Evolutionary conservation across 108 stramenopile species (phyloP).

Genomic region (Stephanodiscus minutulus): DNA sequence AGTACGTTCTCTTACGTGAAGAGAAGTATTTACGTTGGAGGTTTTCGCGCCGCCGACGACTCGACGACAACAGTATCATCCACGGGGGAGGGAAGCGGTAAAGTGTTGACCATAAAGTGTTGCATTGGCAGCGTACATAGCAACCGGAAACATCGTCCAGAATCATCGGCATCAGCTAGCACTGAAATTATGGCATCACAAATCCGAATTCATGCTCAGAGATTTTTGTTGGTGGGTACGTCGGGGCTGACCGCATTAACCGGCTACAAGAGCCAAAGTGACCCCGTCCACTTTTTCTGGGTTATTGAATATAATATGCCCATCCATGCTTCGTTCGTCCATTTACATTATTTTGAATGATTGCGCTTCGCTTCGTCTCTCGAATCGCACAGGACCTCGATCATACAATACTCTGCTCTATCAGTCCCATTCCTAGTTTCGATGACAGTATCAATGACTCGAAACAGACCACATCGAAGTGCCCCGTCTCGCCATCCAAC

Average conservation of each 20-base stretch:
- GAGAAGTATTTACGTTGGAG: too few relatives aligned
- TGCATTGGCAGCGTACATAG: too few relatives aligned
- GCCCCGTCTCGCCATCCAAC: conserved; percentile 7
- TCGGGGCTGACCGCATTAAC: conserved; percentile 30
- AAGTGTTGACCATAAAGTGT: too few relatives aligned
- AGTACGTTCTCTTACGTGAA: too few relatives aligned
- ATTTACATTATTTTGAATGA: neutral
- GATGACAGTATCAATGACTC: neutral
- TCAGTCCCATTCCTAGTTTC: conserved; percentile 31
- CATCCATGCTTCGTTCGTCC: neutral
- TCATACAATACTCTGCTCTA: conserved; percentile 50
- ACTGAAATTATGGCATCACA: conserved; percentile 20
- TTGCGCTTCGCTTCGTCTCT: neutral
- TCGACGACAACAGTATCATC: too few relatives aligned
- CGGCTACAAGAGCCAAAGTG: conserved; percentile 30
- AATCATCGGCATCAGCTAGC: too few relatives aligned
- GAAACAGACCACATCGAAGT: neutral
- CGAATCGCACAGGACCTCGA: conserved; percentile 32
- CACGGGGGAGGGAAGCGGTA: too few relatives aligned
- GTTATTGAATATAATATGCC: conserved; percentile 7
- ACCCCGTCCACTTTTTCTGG: conserved; percentile 48
- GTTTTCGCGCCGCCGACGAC: too few relatives aligned
- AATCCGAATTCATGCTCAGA: conserved; percentile 28
- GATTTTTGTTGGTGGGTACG: conserved; percentile 9
- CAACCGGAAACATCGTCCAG: too few relatives aligned